Conservation (phyloP, 352 stramenopile species). For the Globisporangium nagaii region DNA sequence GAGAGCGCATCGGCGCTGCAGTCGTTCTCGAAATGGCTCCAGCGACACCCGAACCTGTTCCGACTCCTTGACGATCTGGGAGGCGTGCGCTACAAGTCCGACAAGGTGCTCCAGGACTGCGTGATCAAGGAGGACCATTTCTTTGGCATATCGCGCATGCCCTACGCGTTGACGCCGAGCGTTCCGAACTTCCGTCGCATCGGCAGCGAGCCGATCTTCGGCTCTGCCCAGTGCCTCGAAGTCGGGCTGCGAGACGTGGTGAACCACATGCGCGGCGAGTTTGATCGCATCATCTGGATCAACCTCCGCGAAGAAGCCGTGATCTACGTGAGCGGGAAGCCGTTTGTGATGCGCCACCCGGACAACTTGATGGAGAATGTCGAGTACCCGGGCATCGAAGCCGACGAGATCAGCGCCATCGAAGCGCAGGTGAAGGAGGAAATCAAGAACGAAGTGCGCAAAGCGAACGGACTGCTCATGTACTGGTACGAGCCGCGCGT, state of each 20-base stretch:
- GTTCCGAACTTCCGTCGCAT: constrained; percentile 87
- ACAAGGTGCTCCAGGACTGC: constrained; percentile 73
- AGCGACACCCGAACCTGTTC: constrained; percentile 67
- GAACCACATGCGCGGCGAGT: constrained; percentile 39
- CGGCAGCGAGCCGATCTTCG: constrained; percentile 77
- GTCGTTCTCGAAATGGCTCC: constrained; percentile 81
- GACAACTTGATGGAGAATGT: constrained; percentile 84
- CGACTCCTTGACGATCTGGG: constrained; percentile 71
- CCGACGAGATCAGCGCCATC: constrained; percentile 83
- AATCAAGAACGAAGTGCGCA: constrained; percentile 65
- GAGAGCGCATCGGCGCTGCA: constrained; percentile 16
- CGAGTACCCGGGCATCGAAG: constrained; percentile 86
- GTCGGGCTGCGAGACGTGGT: constrained; percentile 68
- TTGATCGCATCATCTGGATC: constrained; percentile 83
- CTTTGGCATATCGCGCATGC: constrained; percentile 66
- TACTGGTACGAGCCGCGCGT: constrained; percentile 79
- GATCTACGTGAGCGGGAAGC: constrained; percentile 82
- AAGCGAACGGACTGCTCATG: constrained; percentile 77
- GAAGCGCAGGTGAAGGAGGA: constrained; percentile 84
- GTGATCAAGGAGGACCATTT: constrained; percentile 91
- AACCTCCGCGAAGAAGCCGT: constrained; percentile 90
- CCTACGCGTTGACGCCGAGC: constrained; percentile 53
- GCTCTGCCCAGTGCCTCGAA: constrained; percentile 74
- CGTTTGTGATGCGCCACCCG: constrained; percentile 80
- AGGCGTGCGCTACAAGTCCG: constrained; percentile 75